phyloP scores from a whole-genome alignment of 805 yeast species.

The Komagataella populi region DNA sequence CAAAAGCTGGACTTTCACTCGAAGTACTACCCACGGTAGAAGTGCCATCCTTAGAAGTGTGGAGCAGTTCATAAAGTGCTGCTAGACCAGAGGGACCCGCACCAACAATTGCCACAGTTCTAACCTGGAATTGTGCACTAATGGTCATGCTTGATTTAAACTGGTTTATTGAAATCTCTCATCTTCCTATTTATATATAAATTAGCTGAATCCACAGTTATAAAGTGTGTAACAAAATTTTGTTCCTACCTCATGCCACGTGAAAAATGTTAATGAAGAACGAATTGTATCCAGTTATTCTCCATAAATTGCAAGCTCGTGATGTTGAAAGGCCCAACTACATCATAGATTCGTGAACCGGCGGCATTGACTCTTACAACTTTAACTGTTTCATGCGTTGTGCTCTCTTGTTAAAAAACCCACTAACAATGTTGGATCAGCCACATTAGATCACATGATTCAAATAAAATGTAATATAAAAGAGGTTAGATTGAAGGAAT shows the following conservation, averaged over 20 bases:
- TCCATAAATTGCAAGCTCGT: background rate
- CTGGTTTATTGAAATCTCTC: background rate
- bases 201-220: background rate
- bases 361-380: too few species aligned
- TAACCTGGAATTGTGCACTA: slow-evolving; percentile 4
- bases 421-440: background rate
- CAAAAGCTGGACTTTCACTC: slow-evolving; percentile 14
- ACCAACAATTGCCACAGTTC: slow-evolving; percentile 19
- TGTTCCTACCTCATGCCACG: background rate
- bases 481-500: background rate
- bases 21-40: slow-evolving; percentile 9
- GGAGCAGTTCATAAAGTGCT: slow-evolving; percentile 15
- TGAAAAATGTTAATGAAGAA: background rate
- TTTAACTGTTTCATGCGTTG: too few species aligned
- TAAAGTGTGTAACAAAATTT: background rate
- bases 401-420: too few species aligned
- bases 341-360: too few species aligned
- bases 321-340: too few species aligned
- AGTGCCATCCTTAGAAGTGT: slow-evolving; percentile 13
- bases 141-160: background rate
- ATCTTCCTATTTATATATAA: too few species aligned
- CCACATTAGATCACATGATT: background rate
- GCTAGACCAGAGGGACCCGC: slow-evolving; percentile 19
- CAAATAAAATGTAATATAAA: background rate
- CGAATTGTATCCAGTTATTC: background rate